Conservation (phyloP, 2,329 filamentous ascomycete genomes). For the Geosmithia flava region DNA sequence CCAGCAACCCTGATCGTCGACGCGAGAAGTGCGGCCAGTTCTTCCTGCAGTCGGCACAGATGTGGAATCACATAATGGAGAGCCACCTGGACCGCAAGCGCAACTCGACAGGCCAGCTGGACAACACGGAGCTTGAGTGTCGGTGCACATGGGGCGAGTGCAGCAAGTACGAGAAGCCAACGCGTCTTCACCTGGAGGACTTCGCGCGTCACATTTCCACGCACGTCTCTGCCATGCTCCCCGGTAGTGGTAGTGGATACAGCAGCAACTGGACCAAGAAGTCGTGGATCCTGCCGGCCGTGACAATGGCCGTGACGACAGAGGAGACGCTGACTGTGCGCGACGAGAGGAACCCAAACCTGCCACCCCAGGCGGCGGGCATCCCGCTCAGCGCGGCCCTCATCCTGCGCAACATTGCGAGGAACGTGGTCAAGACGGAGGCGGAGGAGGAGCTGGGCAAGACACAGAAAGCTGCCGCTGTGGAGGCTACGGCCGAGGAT, state of each 20-base stretch:
- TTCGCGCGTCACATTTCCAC: slow-evolving; percentile 56
- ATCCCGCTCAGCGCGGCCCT: slow-evolving; percentile 69
- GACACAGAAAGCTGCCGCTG: slow-evolving; percentile 9
- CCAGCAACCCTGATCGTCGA: slow-evolving; percentile 20
- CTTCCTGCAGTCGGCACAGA: slow-evolving; percentile 48
- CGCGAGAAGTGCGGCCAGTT: slow-evolving; percentile 44
- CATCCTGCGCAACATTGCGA: slow-evolving; percentile 67
- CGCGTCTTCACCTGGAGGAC: slow-evolving; percentile 32
- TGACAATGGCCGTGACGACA: slow-evolving; percentile 39
- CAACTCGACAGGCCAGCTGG: slow-evolving; percentile 42
- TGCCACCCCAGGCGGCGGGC: slow-evolving; percentile 53
- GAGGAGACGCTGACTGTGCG: slow-evolving; percentile 44
- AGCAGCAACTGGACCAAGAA: slow-evolving; percentile 8
- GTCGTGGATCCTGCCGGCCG: slow-evolving; percentile 40
- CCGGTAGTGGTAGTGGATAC: slow-evolving; percentile 3
- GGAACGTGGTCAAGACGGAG: slow-evolving; percentile 50
- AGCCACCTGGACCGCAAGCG: slow-evolving; percentile 48
- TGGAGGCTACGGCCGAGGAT: neutral
- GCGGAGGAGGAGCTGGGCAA: slow-evolving; percentile 42
- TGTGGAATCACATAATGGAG: slow-evolving; percentile 61
- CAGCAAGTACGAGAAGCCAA: slow-evolving; percentile 36
- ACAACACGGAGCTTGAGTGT: slow-evolving; percentile 38
- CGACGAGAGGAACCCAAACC: slow-evolving; percentile 46
- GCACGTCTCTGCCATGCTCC: slow-evolving; percentile 39
- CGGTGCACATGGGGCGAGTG: slow-evolving; percentile 59